Base-by-base conservation (phyloP, 257 asterid species). In the Solanum habrochaites region DNA sequence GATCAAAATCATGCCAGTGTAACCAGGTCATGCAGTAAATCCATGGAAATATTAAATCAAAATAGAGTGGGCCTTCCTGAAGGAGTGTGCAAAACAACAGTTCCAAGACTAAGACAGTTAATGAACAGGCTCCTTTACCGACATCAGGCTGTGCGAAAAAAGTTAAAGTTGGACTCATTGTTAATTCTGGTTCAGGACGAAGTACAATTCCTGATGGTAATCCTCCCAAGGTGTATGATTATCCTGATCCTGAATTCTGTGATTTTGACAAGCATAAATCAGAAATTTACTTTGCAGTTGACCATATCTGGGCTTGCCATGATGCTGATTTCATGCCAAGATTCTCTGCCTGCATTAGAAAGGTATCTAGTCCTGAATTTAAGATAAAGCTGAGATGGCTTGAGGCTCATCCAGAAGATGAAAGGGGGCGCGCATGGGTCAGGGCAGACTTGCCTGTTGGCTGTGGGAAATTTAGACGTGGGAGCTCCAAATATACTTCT, bases 261-360 rank as follows among this genome's bases (percentile, higher is more conserved):
- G 93, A 92, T 89, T 96, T 94, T 67, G 96, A 94, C 25, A 92
- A 90, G 92, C 82, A 62, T 11, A 93, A 89, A 73, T 91, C 88
- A 72, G 90, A 86, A 40, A 82, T 71, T 47, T 43, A 73, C 87
- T 94, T 96, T 89, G 85, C 89, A 62, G 92, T 58, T 85, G 91
- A 78, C 88, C 98, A 96, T 32, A 84, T 90, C 85, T 96, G 98
- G 98, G 94, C 98, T 89, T 95, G 96, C 86, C 92, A 91, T 74
- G 96, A 92, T 86, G 40, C 43, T 16, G 94, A 93, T 86, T 90
- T 92, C 70, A 91, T 94, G 98, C 98, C 98, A 35, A 93, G 98
- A 88, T 96, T 60, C 78, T 92, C 92, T 71, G 96, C 96, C 14
- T 93, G 73, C 88, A 92, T 96, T 85, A 92, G 52, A 86, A 91